These are phyloP conservation scores for Nannizziopsis arthrosporioides DNA, from an alignment of 2,329 filamentous ascomycete genomes.

Conservation along the genomic window DNA sequence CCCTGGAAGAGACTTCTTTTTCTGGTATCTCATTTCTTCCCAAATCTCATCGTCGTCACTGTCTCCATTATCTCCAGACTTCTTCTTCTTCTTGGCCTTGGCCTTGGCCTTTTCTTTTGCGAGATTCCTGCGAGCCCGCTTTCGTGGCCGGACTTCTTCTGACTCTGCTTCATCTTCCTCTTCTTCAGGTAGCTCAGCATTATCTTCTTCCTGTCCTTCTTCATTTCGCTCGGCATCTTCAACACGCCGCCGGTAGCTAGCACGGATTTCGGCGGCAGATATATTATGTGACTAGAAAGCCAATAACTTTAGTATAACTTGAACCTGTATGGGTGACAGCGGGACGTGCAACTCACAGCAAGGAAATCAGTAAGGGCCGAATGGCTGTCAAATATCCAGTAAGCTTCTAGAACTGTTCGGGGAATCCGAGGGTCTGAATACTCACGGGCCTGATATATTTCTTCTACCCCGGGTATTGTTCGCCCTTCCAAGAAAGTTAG, in stretches of 20 bases:
- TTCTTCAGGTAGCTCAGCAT: slow-evolving; percentile 7
- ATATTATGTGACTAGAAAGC: slow-evolving; percentile 49
- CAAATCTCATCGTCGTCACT: slow-evolving; percentile 37
- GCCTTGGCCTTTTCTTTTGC: slow-evolving; percentile 33
- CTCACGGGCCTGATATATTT: slow-evolving; percentile 33
- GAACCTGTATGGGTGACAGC: no score
- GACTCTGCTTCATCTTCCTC: slow-evolving; percentile 25
- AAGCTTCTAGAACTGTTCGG: neutral
- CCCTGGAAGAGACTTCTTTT: slow-evolving; percentile 53
- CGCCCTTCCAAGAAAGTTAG: slow-evolving; percentile 7
- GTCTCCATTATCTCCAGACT: slow-evolving; percentile 32
- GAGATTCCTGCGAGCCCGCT: slow-evolving; percentile 46
- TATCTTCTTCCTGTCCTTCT: slow-evolving; percentile 22
- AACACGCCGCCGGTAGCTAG: slow-evolving; percentile 46
- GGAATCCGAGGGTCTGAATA: neutral
- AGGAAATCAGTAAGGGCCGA: slow-evolving; percentile 59
- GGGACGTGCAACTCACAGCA: slow-evolving; percentile 38
- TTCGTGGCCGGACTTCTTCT: slow-evolving; percentile 37
- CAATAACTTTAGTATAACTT: no score
- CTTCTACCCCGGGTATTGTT: slow-evolving; percentile 6
- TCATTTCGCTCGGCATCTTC: slow-evolving; percentile 31
- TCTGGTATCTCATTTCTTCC: slow-evolving; percentile 45
- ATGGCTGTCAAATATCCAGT: slow-evolving; percentile 33
- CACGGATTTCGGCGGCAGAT: slow-evolving; percentile 50
- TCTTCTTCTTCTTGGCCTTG: slow-evolving; percentile 41